Evolutionary conservation across 2,329 filamentous ascomycete species (phyloP), one percentile per base, ranked within the genome.

Genomic region (Aspergillus novoparasiticus): DNA sequence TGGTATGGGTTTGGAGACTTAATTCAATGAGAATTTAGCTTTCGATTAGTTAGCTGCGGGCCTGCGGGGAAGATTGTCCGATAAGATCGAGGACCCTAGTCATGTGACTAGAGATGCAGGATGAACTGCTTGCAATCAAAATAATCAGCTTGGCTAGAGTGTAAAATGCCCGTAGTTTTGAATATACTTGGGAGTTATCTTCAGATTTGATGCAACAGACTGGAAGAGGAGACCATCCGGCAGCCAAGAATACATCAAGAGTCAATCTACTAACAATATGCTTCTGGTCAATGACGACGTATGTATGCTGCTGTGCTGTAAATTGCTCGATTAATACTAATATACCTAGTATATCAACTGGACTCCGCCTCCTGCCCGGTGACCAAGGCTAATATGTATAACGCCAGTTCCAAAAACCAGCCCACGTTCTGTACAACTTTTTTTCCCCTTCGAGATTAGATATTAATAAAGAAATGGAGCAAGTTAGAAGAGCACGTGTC

Each of bases 1-100:
- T 16, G 34, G 6, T 26, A n/a, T 23, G 19, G 19, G 16, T 16
- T 36, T n/a, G 36, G n/a, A 48, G 21, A 30, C 28, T 50, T 9
- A 34, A 34, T n/a, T 12, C 28, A 51, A 32, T 6, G 4, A 32
- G 48, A 32, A 32, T 10, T 26, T 50, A 50, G 23, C 46, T 32
- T 32, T 30, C 19, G 26, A 45, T 21, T 19, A 58, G 3, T 48
- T 34, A 36, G 23, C 41, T 26, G 45, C 53, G 59, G 59, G 59
- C 60, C 41, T 36, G 57, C 53, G 59, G 59, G 60, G 61, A 61
- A 32, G 16, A 51, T 51, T 51, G 26, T 66, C 64, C 64, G 70
- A 72, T 71, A 72, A 67, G 62, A 60, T 56, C 60, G 64, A 66
- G 66, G 69, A 19, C 21, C 16, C 2, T 53, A 64, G 68, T 71